phyloP scores from a whole-genome alignment of 1,284 basidiomycete species.

The Puccinia hordei region DNA sequence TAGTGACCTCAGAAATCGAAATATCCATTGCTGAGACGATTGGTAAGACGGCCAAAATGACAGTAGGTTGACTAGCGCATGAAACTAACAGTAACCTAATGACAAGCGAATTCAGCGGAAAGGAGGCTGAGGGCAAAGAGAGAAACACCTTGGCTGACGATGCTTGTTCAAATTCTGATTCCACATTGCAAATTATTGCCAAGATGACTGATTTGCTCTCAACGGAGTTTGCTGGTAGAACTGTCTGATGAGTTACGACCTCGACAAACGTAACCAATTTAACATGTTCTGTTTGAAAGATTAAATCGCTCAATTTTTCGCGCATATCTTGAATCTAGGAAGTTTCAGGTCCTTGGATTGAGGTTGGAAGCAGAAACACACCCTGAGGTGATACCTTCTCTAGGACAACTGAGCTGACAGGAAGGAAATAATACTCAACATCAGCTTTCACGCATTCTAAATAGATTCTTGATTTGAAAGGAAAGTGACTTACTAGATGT shows the following conservation, averaged over 20 bases:
- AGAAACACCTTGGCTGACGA: conserved; percentile 3
- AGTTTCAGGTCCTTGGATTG: background rate
- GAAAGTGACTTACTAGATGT: conserved; percentile 30
- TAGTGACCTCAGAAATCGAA: conserved; percentile 14
- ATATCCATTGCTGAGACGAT: conserved; percentile 36
- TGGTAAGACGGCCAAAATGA: conserved; percentile 41
- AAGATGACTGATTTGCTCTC: conserved; percentile 19
- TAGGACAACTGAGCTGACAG: conserved; percentile 37
- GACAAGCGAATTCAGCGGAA: background rate
- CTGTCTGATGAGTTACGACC: conserved; percentile 13
- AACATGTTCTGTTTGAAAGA: conserved; percentile 28
- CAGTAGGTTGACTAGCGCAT: conserved; percentile 3
- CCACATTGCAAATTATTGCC: conserved; percentile 42
- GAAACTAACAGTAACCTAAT: conserved; percentile 32
- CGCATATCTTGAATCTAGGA: background rate
- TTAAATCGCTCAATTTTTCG: background rate
- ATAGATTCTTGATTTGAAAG: too few species aligned
- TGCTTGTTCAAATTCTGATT: conserved; percentile 40
- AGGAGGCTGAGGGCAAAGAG: background rate
- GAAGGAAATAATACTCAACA: background rate
- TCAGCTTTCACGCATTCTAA: background rate
- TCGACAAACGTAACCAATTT: conserved; percentile 44
- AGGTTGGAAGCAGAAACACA: conserved; percentile 9
- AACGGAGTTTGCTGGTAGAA: background rate
- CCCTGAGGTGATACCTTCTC: conserved; percentile 43